Evolutionary conservation across 2,329 filamentous ascomycete genomes (phyloP).

Genomic region (Aspergillus udagawae): DNA sequence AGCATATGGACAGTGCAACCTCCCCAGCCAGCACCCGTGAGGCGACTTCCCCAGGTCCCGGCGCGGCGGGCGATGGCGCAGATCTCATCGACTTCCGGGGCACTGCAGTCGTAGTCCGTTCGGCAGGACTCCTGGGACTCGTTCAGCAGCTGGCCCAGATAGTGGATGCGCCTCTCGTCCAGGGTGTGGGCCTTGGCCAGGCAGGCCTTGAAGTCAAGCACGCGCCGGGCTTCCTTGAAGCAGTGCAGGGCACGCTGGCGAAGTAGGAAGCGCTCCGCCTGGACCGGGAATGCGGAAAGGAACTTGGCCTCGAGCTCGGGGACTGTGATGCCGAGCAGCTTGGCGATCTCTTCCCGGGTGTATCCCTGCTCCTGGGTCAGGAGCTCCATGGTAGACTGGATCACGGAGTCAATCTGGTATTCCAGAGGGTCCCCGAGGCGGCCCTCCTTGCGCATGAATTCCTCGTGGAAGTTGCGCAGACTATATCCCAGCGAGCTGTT

Average conservation of each 20-base stretch:
- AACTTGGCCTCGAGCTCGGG: constrained; percentile 71
- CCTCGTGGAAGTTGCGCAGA: constrained; percentile 80
- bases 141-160: constrained; percentile 81
- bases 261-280: constrained; percentile 81
- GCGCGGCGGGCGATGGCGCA: constrained; percentile 73
- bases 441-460: constrained; percentile 61
- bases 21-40: constrained; percentile 95
- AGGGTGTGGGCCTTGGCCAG: constrained; percentile 56
- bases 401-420: constrained; percentile 69
- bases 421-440: constrained; percentile 49
- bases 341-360: constrained; percentile 77
- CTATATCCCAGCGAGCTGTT: constrained; percentile 77
- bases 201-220: constrained; percentile 75
- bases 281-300: constrained; percentile 83
- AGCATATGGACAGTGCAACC: constrained; percentile 94
- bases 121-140: constrained; percentile 84
- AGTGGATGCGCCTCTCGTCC: constrained; percentile 63
- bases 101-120: constrained; percentile 86
- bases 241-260: constrained; percentile 86
- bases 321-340: constrained; percentile 64
- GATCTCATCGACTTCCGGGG: constrained; percentile 84
- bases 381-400: constrained; percentile 65
- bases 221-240: constrained; percentile 81
- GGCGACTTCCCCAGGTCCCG: constrained; percentile 76
- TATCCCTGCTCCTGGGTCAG: constrained; percentile 79